These are phyloP conservation scores for Talaromyces sp. DNA, from an alignment of 2,329 filamentous ascomycete species.

Conservation along the genomic window DNA sequence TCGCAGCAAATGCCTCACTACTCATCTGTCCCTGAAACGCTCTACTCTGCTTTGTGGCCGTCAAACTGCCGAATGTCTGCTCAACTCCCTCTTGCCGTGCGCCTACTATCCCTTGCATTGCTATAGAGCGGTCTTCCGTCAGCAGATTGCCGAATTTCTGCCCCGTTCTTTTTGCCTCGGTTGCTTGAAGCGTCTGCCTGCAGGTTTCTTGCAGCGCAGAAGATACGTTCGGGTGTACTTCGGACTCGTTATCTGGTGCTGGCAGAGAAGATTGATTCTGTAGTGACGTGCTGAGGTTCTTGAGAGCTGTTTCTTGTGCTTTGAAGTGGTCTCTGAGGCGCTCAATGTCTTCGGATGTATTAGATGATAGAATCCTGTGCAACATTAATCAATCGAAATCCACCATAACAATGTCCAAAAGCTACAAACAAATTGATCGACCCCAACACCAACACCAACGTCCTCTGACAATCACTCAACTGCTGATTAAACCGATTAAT, in stretches of 20 bases:
- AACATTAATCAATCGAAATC: not conserved
- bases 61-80: not conserved
- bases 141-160: not conserved
- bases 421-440: not conserved
- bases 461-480: not conserved
- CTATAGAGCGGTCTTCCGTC: not conserved
- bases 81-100: not conserved
- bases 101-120: not conserved
- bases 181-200: not conserved
- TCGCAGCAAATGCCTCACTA: not conserved
- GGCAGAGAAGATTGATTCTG: not conserved
- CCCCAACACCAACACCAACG: not conserved
- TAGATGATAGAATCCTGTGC: not conserved
- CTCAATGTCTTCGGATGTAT: not conserved
- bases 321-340: not conserved
- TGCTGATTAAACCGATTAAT: not conserved
- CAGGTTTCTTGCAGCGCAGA: not conserved
- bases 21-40: constrained; percentile 8
- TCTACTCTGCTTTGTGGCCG: not conserved
- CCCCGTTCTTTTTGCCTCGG: not conserved
- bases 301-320: not conserved
- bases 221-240: not conserved
- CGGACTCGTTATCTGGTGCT: too few species aligned
- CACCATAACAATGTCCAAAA: not conserved
- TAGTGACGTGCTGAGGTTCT: not conserved